Conservation (phyloP, 108 stramenopile genomes). For the Cylindrotheca fusiformis region DNA sequence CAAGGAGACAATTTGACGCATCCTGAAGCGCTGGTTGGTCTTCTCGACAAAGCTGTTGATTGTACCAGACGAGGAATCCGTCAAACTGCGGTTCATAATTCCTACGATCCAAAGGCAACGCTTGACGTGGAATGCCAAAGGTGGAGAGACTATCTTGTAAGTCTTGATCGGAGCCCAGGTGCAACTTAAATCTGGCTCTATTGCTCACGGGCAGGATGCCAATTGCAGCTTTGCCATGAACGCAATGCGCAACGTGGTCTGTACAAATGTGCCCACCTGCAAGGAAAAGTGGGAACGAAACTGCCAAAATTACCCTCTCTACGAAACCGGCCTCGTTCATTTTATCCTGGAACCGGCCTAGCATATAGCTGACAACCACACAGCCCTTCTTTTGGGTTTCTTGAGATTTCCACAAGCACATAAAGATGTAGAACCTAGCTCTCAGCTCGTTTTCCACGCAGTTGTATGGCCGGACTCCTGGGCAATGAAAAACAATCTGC, state of each 20-base stretch:
- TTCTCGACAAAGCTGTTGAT: neutral
- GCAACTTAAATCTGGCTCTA: neutral
- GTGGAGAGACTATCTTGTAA: neutral
- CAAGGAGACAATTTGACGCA: neutral
- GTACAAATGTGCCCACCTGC: neutral
- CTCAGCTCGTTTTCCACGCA: neutral
- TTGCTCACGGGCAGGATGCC: neutral
- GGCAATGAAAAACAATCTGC: neutral
- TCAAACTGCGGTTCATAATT: neutral
- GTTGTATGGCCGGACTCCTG: neutral
- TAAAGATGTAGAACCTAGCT: neutral
- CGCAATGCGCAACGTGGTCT: neutral
- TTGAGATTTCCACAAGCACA: neutral
- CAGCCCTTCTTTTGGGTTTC: neutral
- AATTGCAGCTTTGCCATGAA: neutral
- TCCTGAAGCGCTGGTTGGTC: neutral
- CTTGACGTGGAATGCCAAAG: neutral
- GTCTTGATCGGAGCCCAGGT: neutral
- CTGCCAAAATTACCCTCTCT: neutral
- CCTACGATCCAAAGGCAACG: neutral
- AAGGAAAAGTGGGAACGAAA: neutral
- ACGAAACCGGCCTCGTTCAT: neutral
- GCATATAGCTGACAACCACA: neutral
- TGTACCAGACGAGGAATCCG: neutral
- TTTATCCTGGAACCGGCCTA: neutral